Conservation (phyloP, 495 filamentous ascomycete genomes). For the Lepraria neglecta region DNA sequence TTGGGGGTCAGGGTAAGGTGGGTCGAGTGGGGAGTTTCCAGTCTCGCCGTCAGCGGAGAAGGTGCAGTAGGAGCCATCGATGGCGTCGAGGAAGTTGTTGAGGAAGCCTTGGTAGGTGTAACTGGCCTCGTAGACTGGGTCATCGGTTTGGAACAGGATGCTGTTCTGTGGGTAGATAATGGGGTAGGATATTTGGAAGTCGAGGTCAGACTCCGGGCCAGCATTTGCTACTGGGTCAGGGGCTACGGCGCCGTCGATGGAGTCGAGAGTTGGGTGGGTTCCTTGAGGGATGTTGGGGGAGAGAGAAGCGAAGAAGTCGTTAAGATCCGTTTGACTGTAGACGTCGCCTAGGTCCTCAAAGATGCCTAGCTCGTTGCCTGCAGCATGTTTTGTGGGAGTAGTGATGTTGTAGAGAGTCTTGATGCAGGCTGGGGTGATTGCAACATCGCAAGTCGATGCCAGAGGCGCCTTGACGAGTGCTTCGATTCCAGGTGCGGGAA, state of each 20-base stretch:
- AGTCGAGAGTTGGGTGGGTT: conserved; percentile 36
- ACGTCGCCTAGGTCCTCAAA: conserved; percentile 39
- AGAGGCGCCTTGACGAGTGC: background rate
- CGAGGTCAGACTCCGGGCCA: conserved; percentile 44
- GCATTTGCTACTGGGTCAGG: conserved; percentile 24
- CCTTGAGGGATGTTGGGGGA: conserved; percentile 39
- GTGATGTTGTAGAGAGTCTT: conserved; percentile 25
- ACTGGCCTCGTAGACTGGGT: conserved; percentile 41
- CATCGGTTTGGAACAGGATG: conserved; percentile 55
- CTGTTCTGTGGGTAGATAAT: conserved; percentile 55
- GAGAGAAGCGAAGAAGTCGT: conserved; percentile 52
- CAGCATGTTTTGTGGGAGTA: conserved; percentile 14
- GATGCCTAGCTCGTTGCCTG: conserved; percentile 31
- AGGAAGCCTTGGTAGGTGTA: conserved; percentile 31
- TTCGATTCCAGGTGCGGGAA: conserved; percentile 11
- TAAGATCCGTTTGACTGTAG: conserved; percentile 51
- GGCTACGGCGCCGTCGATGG: conserved; percentile 40
- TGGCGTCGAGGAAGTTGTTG: conserved; percentile 52
- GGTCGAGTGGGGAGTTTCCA: conserved; percentile 40
- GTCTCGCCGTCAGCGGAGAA: conserved; percentile 32
- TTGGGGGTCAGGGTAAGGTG: conserved; percentile 46
- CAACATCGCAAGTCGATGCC: conserved; percentile 13
- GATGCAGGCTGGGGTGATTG: conserved; percentile 21
- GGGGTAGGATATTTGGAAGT: conserved; percentile 47
- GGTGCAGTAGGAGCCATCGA: conserved; percentile 57